Evolutionary conservation across 2,329 filamentous ascomycete genomes (phyloP).

Genomic region (Sporothrix pseudoabietina): DNA sequence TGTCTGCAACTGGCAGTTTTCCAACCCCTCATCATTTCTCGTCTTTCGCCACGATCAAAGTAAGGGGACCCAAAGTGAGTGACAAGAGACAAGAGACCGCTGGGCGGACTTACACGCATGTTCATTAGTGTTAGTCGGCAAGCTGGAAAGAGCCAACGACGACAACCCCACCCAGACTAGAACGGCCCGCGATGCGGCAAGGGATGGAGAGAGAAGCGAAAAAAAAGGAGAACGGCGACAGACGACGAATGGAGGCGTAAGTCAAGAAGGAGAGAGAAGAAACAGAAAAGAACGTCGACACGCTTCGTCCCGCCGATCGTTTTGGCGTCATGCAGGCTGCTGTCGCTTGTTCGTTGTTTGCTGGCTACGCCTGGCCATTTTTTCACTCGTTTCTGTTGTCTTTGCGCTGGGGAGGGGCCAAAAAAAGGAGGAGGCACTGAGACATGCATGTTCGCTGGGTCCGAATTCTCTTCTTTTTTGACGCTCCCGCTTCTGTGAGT

Average conservation of each 20-base stretch:
- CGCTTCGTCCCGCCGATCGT: neutral
- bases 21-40: neutral
- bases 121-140: neutral
- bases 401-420: neutral
- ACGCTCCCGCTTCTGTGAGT: neutral
- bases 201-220: conserved; percentile 5
- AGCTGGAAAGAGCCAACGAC: neutral
- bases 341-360: neutral
- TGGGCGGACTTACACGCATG: neutral
- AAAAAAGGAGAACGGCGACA: neutral
- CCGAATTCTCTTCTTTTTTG: neutral
- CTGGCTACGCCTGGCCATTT: neutral
- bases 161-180: conserved; percentile 7
- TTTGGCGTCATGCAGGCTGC: neutral
- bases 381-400: neutral
- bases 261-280: neutral
- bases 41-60: neutral
- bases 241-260: neutral
- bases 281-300: neutral
- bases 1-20: too few relatives aligned
- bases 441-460: conserved; percentile 19
- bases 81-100: conserved; percentile 18
- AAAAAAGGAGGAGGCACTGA: conserved; percentile 22
- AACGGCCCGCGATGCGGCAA: conserved; percentile 17
- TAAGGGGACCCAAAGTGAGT: neutral